Percentiles rank a stretch among this genome's conserved stretches.
Evolutionary conservation across 805 yeast species (phyloP).

Genomic region (Vanderwaltozyma verrucispora): DNA sequence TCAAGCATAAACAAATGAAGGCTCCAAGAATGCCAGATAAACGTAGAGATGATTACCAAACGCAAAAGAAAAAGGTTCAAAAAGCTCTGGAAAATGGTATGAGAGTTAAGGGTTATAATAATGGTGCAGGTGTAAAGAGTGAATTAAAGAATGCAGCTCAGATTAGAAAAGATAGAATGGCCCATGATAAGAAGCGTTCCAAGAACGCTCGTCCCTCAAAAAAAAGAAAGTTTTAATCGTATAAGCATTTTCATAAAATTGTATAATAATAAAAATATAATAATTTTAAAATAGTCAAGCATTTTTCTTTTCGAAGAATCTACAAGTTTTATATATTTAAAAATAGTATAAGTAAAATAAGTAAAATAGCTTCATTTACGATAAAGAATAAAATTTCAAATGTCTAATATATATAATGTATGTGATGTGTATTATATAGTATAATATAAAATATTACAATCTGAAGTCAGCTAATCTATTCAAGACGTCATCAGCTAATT

Average conservation of each 20-base stretch:
- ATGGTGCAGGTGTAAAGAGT: conserved; percentile 25
- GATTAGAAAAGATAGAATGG: conserved; percentile 66
- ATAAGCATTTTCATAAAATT: background rate
- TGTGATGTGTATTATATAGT: background rate
- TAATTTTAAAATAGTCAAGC: no score
- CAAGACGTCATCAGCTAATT: conserved; percentile 50
- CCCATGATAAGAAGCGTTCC: conserved; percentile 59
- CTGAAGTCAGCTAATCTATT: conserved; percentile 30
- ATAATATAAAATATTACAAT: conserved; percentile 7
- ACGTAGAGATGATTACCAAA: conserved; percentile 73
- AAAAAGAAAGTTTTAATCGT: conserved; percentile 12
- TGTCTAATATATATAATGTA: background rate
- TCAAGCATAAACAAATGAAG: conserved; percentile 59
- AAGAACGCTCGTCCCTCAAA: conserved; percentile 72
- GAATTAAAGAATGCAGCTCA: conserved; percentile 64
- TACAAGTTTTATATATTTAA: no score
- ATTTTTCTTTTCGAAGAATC: no score
- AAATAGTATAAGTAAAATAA: no score
- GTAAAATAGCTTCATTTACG: no score
- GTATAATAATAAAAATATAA: background rate
- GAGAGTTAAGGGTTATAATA: conserved; percentile 54
- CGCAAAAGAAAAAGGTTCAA: conserved; percentile 72
- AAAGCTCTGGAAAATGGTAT: conserved; percentile 71
- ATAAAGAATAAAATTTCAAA: background rate
- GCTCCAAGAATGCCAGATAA: conserved; percentile 92